Conservation (phyloP, 768 basidiomycete species). For the Asterophora parasitica region DNA sequence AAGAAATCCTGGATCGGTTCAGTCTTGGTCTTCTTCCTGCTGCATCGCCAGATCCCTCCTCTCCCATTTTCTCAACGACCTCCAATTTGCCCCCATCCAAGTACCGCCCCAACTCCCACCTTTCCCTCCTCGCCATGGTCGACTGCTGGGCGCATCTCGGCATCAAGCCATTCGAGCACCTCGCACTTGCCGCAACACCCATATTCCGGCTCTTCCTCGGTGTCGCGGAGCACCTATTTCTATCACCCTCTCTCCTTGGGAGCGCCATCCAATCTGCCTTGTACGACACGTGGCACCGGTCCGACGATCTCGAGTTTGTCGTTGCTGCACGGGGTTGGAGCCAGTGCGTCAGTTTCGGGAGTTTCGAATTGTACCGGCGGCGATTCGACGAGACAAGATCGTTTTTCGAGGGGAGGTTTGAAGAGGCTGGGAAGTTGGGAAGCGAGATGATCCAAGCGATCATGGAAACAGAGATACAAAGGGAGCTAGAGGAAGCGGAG, state of each 20-base stretch:
- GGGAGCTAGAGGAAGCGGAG: slow-evolving; percentile 24
- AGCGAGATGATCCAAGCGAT: slow-evolving; percentile 89
- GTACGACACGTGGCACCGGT: slow-evolving; percentile 71
- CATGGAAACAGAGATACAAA: slow-evolving; percentile 51
- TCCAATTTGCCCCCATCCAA: slow-evolving; percentile 37
- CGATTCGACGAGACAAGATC: slow-evolving; percentile 74
- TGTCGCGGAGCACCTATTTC: slow-evolving; percentile 93
- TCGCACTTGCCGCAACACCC: slow-evolving; percentile 91
- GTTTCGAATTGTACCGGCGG: slow-evolving; percentile 80
- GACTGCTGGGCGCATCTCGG: slow-evolving; percentile 91
- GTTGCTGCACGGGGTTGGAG: slow-evolving; percentile 94
- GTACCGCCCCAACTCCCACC: slow-evolving; percentile 78
- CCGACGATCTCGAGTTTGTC: slow-evolving; percentile 92
- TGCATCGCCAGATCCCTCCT: slow-evolving; percentile 7
- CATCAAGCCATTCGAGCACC: slow-evolving; percentile 87
- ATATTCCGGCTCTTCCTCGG: slow-evolving; percentile 96
- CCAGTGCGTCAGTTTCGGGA: slow-evolving; percentile 89
- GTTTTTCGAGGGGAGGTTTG: slow-evolving; percentile 87
- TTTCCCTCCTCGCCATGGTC: slow-evolving; percentile 95
- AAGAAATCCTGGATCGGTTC: slow-evolving; percentile 85
- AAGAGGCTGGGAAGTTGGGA: slow-evolving; percentile 77
- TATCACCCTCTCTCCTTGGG: slow-evolving; percentile 56
- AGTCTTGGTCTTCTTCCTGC: slow-evolving; percentile 54
- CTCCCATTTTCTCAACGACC: slow-evolving; percentile 32
- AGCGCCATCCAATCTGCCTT: slow-evolving; percentile 72